These are phyloP conservation scores for Ajuga reptans DNA, from an alignment of 305 asterid genomes.

Conservation along the genomic window DNA sequence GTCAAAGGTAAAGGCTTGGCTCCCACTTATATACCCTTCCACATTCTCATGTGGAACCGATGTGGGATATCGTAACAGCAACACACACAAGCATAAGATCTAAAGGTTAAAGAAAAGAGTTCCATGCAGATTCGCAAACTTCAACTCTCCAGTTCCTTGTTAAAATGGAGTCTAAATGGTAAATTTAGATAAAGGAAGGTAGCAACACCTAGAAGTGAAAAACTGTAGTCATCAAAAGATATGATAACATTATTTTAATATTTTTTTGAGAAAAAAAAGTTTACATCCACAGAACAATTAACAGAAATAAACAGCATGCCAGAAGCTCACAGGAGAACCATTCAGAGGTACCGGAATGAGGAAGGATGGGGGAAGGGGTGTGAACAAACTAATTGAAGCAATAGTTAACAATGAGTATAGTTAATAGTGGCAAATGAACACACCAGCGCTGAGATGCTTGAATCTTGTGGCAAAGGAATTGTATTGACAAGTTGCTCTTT, in stretches of 20 bases:
- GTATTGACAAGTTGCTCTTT: constrained; percentile 83
- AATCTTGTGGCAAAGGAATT: constrained; percentile 68
- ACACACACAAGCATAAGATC: neutral
- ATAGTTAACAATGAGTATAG: neutral
- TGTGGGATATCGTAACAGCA: neutral
- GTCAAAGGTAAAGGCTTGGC: too few species aligned
- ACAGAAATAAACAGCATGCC: too few species aligned
- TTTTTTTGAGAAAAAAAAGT: too few species aligned
- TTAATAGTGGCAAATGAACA: constrained; percentile 21
- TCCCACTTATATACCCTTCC: too few species aligned
- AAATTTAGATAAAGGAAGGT: neutral
- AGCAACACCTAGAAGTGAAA: neutral
- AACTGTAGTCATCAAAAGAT: neutral
- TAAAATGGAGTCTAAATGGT: neutral
- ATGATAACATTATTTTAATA: too few species aligned
- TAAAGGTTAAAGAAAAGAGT: neutral
- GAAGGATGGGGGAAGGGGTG: neutral
- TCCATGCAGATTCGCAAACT: neutral
- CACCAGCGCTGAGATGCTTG: constrained; percentile 89
- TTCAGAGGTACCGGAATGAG: too few species aligned
- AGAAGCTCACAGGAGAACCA: neutral
- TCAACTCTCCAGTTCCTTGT: neutral
- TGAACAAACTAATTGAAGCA: neutral
- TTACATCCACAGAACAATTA: too few species aligned
- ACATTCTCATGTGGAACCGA: too few species aligned